Evolutionary conservation across 805 yeast genomes (phyloP).

Genomic region (Saccharomycopsis capsularis): DNA sequence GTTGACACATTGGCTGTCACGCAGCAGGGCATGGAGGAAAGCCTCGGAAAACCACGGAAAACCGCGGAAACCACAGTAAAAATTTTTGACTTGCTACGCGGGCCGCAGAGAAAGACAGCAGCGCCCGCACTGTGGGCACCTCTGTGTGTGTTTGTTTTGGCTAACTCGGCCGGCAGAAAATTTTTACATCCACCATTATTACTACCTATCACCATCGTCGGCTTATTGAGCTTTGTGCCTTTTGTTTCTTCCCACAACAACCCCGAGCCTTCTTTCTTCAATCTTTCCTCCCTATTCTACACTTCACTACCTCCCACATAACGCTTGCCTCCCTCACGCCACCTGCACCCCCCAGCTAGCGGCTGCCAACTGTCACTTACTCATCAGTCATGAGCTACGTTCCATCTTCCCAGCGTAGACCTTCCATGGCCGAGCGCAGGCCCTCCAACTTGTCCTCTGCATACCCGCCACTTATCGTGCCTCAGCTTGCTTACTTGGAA

Average conservation of each 20-base stretch:
- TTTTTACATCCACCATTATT: neutral
- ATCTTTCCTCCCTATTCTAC: neutral
- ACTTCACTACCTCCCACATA: neutral
- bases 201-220: neutral
- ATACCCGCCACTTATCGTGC: slow-evolving; percentile 39
- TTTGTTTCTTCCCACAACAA: neutral
- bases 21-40: too few relatives aligned
- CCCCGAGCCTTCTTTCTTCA: neutral
- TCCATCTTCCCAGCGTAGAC: slow-evolving; percentile 37
- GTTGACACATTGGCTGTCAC: too few relatives aligned
- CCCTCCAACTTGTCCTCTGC: slow-evolving; percentile 33
- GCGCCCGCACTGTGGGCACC: neutral
- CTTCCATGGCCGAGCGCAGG: slow-evolving; percentile 63
- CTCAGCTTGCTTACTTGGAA: slow-evolving; percentile 71
- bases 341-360: neutral
- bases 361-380: neutral
- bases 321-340: neutral
- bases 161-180: neutral
- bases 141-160: neutral
- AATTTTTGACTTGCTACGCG: neutral
- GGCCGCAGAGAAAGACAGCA: neutral
- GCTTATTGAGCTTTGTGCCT: neutral
- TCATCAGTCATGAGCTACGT: neutral
- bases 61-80: neutral
- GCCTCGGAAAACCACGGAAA: neutral